phyloP scores from a whole-genome alignment of 805 yeast species.

The Cyberlindnera misumaiensis region DNA sequence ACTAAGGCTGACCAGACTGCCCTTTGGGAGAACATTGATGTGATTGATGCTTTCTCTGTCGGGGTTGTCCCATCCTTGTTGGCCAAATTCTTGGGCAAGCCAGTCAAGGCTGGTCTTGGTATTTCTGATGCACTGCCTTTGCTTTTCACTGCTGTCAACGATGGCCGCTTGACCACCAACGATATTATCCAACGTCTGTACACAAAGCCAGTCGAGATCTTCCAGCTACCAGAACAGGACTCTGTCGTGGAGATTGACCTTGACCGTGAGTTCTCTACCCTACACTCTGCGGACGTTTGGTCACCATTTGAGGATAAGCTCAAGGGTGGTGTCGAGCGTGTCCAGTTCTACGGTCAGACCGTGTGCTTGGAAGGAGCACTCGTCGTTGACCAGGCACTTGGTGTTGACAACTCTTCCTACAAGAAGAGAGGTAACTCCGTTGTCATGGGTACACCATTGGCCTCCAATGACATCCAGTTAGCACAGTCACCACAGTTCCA shows the following conservation, averaged over 20 bases:
- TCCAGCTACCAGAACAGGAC: slow-evolving; percentile 76
- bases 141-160: slow-evolving; percentile 71
- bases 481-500: slow-evolving; percentile 31
- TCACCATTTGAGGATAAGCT: slow-evolving; percentile 53
- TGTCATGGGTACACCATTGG: slow-evolving; percentile 17
- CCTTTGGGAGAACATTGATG: slow-evolving; percentile 68
- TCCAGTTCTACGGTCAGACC: slow-evolving; percentile 68
- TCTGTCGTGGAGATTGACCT: slow-evolving; percentile 76
- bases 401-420: slow-evolving; percentile 33
- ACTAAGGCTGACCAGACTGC: slow-evolving; percentile 73
- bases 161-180: slow-evolving; percentile 61
- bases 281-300: slow-evolving; percentile 37
- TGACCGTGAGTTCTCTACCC: slow-evolving; percentile 53
- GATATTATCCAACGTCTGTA: slow-evolving; percentile 72
- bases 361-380: slow-evolving; percentile 80
- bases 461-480: slow-evolving; percentile 24
- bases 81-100: slow-evolving; percentile 57
- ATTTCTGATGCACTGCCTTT: slow-evolving; percentile 76
- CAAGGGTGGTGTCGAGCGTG: slow-evolving; percentile 85
- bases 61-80: slow-evolving; percentile 73
- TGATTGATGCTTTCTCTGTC: slow-evolving; percentile 80
- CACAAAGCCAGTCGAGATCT: slow-evolving; percentile 74
- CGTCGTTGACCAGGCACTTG: slow-evolving; percentile 52
- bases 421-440: slow-evolving; percentile 23
- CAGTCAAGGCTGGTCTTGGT: slow-evolving; percentile 67